phyloP scores from a whole-genome alignment of 345 rosid genomes.

The Anastatica hierochuntica region DNA sequence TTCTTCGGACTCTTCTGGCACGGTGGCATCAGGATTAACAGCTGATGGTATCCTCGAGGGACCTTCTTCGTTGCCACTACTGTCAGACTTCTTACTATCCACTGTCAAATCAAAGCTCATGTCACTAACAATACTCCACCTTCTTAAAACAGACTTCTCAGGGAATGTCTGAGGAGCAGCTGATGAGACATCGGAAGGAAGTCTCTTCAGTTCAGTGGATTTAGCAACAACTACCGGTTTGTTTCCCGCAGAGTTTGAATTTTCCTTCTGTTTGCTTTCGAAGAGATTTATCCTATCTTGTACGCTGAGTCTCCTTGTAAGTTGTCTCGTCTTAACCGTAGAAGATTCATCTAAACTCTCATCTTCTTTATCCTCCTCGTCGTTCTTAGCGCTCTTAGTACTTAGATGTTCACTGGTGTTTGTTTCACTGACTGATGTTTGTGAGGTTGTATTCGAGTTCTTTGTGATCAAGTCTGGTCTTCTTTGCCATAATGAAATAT shows the following conservation, averaged over 20 bases:
- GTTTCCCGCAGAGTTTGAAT: slow-evolving; percentile 41
- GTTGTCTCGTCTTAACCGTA: slow-evolving; percentile 34
- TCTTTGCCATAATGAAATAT: slow-evolving; percentile 53
- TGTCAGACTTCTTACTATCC: slow-evolving; percentile 45
- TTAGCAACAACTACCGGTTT: slow-evolving; percentile 45
- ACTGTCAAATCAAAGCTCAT: slow-evolving; percentile 75
- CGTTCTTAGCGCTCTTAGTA: slow-evolving; percentile 12
- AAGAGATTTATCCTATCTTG: slow-evolving; percentile 92
- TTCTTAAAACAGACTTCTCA: slow-evolving; percentile 71
- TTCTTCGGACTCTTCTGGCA: slow-evolving; percentile 15
- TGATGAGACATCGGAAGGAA: slow-evolving; percentile 61
- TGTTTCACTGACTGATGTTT: background rate
- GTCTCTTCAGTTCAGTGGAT: slow-evolving; percentile 62
- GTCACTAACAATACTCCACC: slow-evolving; percentile 97
- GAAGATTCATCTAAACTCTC: too few species aligned
- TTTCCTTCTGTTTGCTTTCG: slow-evolving; percentile 79
- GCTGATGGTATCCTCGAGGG: slow-evolving; percentile 47
- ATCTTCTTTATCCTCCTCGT: slow-evolving; percentile 38
- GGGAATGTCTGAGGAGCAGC: slow-evolving; percentile 36
- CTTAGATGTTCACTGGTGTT: too few species aligned
- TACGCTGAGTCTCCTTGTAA: slow-evolving; percentile 78
- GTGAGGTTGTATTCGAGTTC: slow-evolving; percentile 56
- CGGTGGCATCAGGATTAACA: slow-evolving; percentile 26
- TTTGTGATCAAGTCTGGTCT: slow-evolving; percentile 58
- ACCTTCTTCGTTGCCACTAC: slow-evolving; percentile 34